A percentile compares a stretch with the other conserved stretches of the same genome.
Conservation (phyloP, 495 filamentous ascomycete genomes). For the Antarctomyces pellizariae region DNA sequence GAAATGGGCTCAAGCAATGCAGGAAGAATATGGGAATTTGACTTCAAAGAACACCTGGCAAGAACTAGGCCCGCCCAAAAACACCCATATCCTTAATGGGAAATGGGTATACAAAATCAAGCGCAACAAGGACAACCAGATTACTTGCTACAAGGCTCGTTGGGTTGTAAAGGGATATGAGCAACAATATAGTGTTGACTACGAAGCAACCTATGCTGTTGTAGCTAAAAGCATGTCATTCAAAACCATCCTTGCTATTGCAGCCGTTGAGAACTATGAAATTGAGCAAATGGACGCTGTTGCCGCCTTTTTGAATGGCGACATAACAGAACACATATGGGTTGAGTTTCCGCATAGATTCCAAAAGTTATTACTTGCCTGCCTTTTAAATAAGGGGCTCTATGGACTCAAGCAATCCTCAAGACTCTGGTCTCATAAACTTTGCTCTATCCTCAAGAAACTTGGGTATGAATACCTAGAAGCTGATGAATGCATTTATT, state of each 20-base stretch:
- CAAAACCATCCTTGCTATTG: conserved; percentile 13
- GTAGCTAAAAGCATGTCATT: conserved; percentile 19
- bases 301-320: conserved; percentile 15
- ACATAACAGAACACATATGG: conserved; percentile 5
- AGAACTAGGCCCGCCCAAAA: neutral
- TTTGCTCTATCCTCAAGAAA: conserved; percentile 5
- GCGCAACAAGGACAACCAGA: neutral
- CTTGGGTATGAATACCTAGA: conserved; percentile 5
- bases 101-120: conserved; percentile 4
- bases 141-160: conserved; percentile 1
- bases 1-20: neutral
- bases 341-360: neutral
- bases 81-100: neutral
- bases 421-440: conserved; percentile 5
- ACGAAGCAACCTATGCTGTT: conserved; percentile 18
- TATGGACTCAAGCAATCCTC: conserved; percentile 10
- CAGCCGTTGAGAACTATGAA: conserved; percentile 9
- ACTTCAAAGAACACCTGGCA: neutral
- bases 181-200: conserved; percentile 17
- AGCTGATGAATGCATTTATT: conserved; percentile 5
- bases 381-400: conserved; percentile 5
- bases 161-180: conserved; percentile 9
- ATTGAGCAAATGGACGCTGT: conserved; percentile 17
- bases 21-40: neutral
- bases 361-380: neutral